Base-by-base conservation (phyloP, 495 filamentous ascomycete genomes). In the Neurospora sp. region DNA sequence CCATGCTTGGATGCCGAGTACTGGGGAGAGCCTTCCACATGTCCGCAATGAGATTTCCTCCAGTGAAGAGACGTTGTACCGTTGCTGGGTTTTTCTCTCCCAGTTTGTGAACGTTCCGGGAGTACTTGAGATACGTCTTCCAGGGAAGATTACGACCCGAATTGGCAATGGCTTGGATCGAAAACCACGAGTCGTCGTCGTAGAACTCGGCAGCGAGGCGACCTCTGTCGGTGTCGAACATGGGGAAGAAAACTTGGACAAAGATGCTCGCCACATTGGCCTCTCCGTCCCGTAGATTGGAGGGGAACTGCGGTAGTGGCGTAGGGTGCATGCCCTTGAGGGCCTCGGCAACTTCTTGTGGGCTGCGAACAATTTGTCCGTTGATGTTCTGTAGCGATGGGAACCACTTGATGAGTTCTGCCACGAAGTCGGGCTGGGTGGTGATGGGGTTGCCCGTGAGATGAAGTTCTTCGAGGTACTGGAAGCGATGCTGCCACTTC, bases 401-500 rank as follows among this genome's bases (percentile, higher is more conserved):
- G 78, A 91, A 98, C 89, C 94, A 94, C 70, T 89, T 87, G 37
- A 92, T 81, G 75, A 97, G 83, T n/a, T 94, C 91, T 22, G 87
- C 80, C 72, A 87, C 86, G 80, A 91, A 93, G 39, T 83, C 85
- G 3, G 89, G 86, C 27, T 84, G 76, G n/a, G 83, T 79, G 68
- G 88, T 88, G 73, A 97, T 84, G 0, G 93, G 93, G 77, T 93
- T 97, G 59, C 88, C 91, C 8, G 87, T 88, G 38, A 97, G 80
- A 47, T 96, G 87, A 1, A 98, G 84, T 70, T 93, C 92, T 74
- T 97, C 88, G 3, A 98, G 85, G 68, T 88, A 81, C 22, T 87
- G 88, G 72, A 99, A 94, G 69, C 91, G 92, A 79, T 87, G 85
- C 40, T 90, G 89, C 94, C 94, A 98, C 61, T 81, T 94, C 77